Conservation (phyloP, 2,329 filamentous ascomycete species). For the Exophiala phaeomuriformis region DNA sequence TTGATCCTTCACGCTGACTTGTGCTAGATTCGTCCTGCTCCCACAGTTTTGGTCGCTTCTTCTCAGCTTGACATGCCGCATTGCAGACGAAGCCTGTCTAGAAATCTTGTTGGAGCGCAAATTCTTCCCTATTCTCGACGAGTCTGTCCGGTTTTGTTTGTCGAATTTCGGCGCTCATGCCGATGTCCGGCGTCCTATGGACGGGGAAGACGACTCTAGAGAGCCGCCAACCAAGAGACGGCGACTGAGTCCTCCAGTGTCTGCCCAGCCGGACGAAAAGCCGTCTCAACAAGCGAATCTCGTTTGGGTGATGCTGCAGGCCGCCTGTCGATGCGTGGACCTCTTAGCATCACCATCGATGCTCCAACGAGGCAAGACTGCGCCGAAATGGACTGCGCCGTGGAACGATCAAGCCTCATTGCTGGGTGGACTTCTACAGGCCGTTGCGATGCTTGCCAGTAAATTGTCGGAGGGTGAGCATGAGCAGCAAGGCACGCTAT, state of each 20-base stretch:
- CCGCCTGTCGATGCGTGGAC: slow-evolving; percentile 10
- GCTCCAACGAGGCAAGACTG: neutral
- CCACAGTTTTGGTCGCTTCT: slow-evolving; percentile 22
- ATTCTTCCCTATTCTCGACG: slow-evolving; percentile 13
- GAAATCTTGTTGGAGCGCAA: slow-evolving; percentile 24
- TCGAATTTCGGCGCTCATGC: neutral
- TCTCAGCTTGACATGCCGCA: slow-evolving; percentile 14
- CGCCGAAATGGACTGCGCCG: slow-evolving; percentile 3
- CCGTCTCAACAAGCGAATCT: neutral
- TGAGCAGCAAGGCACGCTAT: neutral
- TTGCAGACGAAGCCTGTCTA: slow-evolving; percentile 13
- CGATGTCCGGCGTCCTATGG: neutral
- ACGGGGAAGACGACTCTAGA: neutral
- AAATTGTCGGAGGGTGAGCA: neutral
- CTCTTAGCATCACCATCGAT: slow-evolving; percentile 2
- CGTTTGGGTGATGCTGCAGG: slow-evolving; percentile 13
- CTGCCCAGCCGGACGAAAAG: neutral
- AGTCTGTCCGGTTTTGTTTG: neutral
- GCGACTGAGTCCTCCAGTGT: slow-evolving; percentile 4
- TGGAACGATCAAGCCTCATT: slow-evolving; percentile 9
- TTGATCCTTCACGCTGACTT: neutral
- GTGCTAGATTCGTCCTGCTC: slow-evolving; percentile 10
- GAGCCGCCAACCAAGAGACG: slow-evolving; percentile 19
- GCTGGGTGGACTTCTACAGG: slow-evolving; percentile 11
- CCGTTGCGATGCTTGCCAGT: neutral